Evolutionary conservation across 1,284 basidiomycete species (phyloP), one percentile per base, ranked within the genome.

Genomic region (Leucoagaricus sp.): DNA sequence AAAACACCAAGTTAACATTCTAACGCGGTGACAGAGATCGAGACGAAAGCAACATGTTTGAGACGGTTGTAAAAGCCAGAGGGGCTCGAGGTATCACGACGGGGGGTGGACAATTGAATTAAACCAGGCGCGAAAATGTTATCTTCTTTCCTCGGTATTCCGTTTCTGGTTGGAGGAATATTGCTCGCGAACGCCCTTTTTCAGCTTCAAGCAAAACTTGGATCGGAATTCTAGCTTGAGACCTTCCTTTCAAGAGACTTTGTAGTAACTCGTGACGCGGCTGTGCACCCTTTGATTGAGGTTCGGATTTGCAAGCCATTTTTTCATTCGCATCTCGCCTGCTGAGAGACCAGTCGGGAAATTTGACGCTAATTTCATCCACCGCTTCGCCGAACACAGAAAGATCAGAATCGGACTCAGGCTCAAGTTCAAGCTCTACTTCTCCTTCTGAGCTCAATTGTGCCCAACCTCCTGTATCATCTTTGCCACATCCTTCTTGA

Each of bases 361-460:
- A 15, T 38, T 15, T 38, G 12, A 15, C 36, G 5, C 17, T 10
- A 23, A 15, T 15, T 31, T 49, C 55, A 45, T 19, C 29, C 23
- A n/a, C 23, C 25, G 17, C 33, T 26, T 40, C 25, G 26, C 46
- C 29, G 28, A 29, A 12, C 1, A 23, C 19, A 44, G 47, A 50
- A 28, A 8, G 12, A 36, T 44, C 48, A 34, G 38, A 34, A n/a
- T 42, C 54, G 29, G 40, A 50, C 23, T 29, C 48, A 56, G 15
- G 40, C 31, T 45, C 42, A 50, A 56, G 48, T 44, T 49, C 29
- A 28, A 33, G 41, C 33, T 61, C 28, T 49, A 51, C 47, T 52
- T 31, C 21, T 53, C 48, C 47, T 51, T 56, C 55, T n/a, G 55
- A 56, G 41, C 26, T 40, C 48, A 56, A 13, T 49, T 31, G 41